phyloP scores from a whole-genome alignment of 768 basidiomycete species.

The Peribolospora kevripleyi region DNA sequence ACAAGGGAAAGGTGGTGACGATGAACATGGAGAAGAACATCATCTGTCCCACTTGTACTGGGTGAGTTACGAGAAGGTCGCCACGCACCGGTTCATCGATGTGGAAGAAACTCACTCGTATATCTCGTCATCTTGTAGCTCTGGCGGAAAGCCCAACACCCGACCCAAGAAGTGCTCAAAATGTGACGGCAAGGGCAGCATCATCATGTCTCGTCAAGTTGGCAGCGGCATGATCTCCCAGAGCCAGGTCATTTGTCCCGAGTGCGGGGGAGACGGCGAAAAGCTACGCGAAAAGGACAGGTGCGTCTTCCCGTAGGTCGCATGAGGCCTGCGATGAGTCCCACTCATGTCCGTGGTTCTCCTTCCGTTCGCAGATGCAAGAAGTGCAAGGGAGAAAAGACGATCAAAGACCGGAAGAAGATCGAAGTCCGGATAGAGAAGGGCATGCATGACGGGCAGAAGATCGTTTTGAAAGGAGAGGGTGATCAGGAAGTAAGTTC shows the following conservation, averaged over 20 bases:
- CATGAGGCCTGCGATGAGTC: background rate
- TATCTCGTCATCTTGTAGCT: slow-evolving; percentile 23
- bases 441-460: slow-evolving; percentile 59
- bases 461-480: slow-evolving; percentile 70
- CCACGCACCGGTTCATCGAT: background rate
- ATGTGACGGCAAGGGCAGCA: slow-evolving; percentile 54
- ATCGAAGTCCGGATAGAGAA: slow-evolving; percentile 67
- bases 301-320: slow-evolving; percentile 22
- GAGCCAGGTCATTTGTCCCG: slow-evolving; percentile 28
- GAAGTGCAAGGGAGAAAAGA: slow-evolving; percentile 74
- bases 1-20: slow-evolving; percentile 67
- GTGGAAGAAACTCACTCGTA: background rate
- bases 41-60: slow-evolving; percentile 54
- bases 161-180: slow-evolving; percentile 56
- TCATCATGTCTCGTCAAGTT: background rate
- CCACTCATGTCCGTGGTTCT: background rate
- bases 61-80: slow-evolving; percentile 25
- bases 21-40: slow-evolving; percentile 72
- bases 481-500: slow-evolving; percentile 59
- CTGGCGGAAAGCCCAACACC: slow-evolving; percentile 58
- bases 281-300: slow-evolving; percentile 62
- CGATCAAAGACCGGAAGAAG: slow-evolving; percentile 63
- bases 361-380: slow-evolving; percentile 41
- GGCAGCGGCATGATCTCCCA: background rate
- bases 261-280: slow-evolving; percentile 37